Conservation (phyloP, 148 eudicot genomes). For the Amaranthus palmeri region DNA sequence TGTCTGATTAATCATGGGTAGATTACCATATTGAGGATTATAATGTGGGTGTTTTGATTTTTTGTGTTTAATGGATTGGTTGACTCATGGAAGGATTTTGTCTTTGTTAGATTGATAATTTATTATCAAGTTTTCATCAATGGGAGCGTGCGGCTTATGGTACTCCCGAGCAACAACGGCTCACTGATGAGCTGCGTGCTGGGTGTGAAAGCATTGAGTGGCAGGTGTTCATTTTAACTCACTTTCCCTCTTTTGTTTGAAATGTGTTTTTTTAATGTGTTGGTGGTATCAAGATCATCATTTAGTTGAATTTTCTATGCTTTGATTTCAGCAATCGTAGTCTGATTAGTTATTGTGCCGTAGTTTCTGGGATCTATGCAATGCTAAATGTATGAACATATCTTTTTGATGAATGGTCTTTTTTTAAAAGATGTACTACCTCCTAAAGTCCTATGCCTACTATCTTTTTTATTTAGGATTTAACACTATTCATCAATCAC, state of each 20-base stretch:
- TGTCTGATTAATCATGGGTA: background rate
- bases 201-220: conserved; percentile 84
- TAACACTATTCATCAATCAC: too few relatives aligned
- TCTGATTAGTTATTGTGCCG: background rate
- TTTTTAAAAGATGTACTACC: too few relatives aligned
- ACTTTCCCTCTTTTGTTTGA: background rate
- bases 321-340: background rate
- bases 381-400: background rate
- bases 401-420: background rate
- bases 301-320: background rate
- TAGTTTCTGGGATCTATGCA: background rate
- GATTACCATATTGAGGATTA: background rate
- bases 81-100: background rate
- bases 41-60: background rate
- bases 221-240: conserved; percentile 55
- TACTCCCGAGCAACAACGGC: conserved; percentile 39
- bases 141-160: conserved; percentile 58
- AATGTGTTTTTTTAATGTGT: background rate
- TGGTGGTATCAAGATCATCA: background rate
- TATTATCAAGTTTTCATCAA: conserved; percentile 60
- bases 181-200: conserved; percentile 49
- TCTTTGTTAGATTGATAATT: conserved; percentile 61
- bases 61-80: background rate
- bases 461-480: too few relatives aligned
- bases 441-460: too few relatives aligned